Percentiles rank a stretch among this genome's conserved stretches.
Conservation (phyloP, 805 yeast species). For the Wickerhamiella musiphila region DNA sequence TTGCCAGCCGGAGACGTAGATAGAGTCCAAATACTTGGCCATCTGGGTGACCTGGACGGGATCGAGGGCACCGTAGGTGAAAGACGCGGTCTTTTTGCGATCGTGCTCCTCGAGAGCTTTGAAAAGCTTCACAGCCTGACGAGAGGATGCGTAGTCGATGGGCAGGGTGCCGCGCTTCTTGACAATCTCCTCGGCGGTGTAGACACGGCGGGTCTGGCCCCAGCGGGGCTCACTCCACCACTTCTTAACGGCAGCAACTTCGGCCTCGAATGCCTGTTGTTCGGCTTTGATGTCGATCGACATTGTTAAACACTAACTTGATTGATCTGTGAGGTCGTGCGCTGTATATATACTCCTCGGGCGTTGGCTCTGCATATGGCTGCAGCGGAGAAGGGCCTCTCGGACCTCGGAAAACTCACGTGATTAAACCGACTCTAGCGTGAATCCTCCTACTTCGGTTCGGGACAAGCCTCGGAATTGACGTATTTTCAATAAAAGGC, state of each 20-base stretch:
- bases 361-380: neutral
- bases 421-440: too few relatives aligned
- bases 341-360: conserved; percentile 3
- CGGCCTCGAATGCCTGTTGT: conserved; percentile 44
- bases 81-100: conserved; percentile 51
- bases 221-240: conserved; percentile 97
- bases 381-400: too few relatives aligned
- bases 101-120: conserved; percentile 55
- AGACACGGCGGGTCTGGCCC: conserved; percentile 72
- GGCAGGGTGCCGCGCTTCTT: conserved; percentile 69
- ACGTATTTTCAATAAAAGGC: too few relatives aligned
- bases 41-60: conserved; percentile 92
- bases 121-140: conserved; percentile 70
- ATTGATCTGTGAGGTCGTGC: neutral
- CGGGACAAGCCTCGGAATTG: too few relatives aligned
- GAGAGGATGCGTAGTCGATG: conserved; percentile 56
- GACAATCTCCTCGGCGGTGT: conserved; percentile 78
- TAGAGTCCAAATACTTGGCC: conserved; percentile 86
- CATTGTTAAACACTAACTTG: neutral
- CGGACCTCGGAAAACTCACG: conserved; percentile 1
- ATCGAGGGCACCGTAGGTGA: conserved; percentile 91
- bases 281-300: conserved; percentile 39
- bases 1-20: conserved; percentile 97
- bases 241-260: conserved; percentile 52
- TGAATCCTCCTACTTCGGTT: too few relatives aligned